Evolutionary conservation across 2,329 filamentous ascomycete species (phyloP).

Genomic region (Calonectria crousiana): DNA sequence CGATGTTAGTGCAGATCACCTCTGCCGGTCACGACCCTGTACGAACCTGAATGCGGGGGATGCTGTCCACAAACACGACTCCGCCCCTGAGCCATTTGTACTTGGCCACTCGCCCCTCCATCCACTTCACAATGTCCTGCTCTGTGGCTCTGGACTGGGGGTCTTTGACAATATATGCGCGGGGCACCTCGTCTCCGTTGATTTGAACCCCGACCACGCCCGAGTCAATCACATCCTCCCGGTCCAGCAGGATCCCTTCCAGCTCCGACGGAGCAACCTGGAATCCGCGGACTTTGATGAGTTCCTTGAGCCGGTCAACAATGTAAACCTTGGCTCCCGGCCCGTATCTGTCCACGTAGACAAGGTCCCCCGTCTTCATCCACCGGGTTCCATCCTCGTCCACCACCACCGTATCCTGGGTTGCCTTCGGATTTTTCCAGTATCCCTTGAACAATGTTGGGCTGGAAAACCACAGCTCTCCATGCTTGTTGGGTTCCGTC

Average conservation of each 20-base stretch:
- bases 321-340: constrained; percentile 8
- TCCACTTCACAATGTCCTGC: neutral
- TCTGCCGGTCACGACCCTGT: neutral
- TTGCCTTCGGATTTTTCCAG: constrained; percentile 9
- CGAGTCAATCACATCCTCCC: neutral
- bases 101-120: constrained; percentile 4
- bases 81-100: constrained; percentile 19
- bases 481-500: neutral
- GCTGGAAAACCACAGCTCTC: constrained; percentile 11
- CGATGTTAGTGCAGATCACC: neutral
- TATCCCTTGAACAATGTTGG: constrained; percentile 14
- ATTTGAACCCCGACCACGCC: constrained; percentile 1
- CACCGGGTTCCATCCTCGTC: neutral
- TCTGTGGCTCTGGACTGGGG: neutral
- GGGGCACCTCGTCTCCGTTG: neutral
- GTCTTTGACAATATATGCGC: constrained; percentile 1
- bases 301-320: constrained; percentile 13
- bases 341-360: constrained; percentile 3
- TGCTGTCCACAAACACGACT: constrained; percentile 14
- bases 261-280: constrained; percentile 13
- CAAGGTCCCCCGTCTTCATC: constrained; percentile 14
- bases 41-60: constrained; percentile 14
- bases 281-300: constrained; percentile 17
- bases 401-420: neutral
- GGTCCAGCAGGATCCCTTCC: constrained; percentile 7